Conservation (phyloP, 2,329 filamentous ascomycete species). For the Teratosphaeria viscida region DNA sequence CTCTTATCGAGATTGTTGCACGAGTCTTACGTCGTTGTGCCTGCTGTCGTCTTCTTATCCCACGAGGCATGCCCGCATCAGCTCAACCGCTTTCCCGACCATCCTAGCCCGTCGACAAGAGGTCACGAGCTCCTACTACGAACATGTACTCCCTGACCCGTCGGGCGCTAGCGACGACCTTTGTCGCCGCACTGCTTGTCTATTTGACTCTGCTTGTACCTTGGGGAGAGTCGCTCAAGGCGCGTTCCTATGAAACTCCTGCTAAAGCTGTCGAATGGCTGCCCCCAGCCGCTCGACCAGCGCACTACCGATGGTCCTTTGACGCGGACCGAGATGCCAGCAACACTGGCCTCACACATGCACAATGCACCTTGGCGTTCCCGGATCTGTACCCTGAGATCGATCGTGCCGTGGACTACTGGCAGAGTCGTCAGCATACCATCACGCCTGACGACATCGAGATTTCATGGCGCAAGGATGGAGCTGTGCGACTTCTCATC, state of each 20-base stretch:
- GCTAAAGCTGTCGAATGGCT: not conserved
- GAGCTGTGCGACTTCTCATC: constrained; percentile 28
- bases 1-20: not conserved
- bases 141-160: not conserved
- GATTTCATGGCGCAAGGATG: constrained; percentile 18
- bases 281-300: not conserved
- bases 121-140: not conserved
- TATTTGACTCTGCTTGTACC: not conserved
- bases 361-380: constrained; percentile 23
- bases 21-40: not conserved
- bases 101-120: not conserved
- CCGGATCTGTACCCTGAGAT: constrained; percentile 24
- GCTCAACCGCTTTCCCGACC: not conserved
- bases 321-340: constrained; percentile 15
- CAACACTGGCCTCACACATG: constrained; percentile 19
- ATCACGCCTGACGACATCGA: constrained; percentile 18
- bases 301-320: not conserved
- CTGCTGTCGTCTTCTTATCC: not conserved
- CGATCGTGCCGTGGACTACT: constrained; percentile 18
- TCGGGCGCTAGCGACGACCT: not conserved
- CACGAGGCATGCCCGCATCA: not conserved
- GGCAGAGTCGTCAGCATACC: constrained; percentile 14
- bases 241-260: not conserved
- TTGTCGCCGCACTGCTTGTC: not conserved
- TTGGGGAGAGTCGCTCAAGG: not conserved